Percentiles rank a stretch among this genome's conserved stretches.
phyloP scores from a whole-genome alignment of 345 rosid species.

The Citrus inodora region DNA sequence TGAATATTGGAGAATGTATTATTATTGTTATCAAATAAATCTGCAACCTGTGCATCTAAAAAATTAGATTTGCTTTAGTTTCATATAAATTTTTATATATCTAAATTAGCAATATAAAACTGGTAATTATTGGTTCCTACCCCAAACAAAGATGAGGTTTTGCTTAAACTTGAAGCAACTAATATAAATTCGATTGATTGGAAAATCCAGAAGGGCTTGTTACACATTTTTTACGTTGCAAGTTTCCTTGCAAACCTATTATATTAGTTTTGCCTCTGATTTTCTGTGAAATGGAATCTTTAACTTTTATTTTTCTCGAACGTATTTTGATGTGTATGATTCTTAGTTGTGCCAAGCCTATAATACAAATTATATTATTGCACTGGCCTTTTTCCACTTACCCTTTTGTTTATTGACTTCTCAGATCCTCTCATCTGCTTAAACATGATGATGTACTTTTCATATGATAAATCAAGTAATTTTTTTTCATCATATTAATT shows the following conservation, averaged over 20 bases:
- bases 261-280: not conserved
- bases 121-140: conserved; percentile 18
- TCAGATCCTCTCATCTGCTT: not conserved
- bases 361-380: too few relatives aligned
- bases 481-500: not conserved
- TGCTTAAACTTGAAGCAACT: conserved; percentile 55
- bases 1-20: too few relatives aligned
- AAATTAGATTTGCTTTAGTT: too few relatives aligned
- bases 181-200: conserved; percentile 64
- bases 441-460: too few relatives aligned
- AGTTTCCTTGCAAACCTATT: conserved; percentile 73
- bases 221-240: conserved; percentile 55
- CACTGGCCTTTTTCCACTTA: too few relatives aligned
- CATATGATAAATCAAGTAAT: not conserved
- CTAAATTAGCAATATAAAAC: too few relatives aligned
- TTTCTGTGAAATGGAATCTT: not conserved
- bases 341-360: not conserved
- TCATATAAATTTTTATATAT: too few relatives aligned
- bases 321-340: not conserved
- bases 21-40: too few relatives aligned
- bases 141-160: conserved; percentile 52
- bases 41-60: too few relatives aligned
- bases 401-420: too few relatives aligned
- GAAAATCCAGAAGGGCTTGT: conserved; percentile 64
- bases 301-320: too few relatives aligned